Conservation (phyloP, 371 early-diverging fungal genomes). For the Saksenaea oblongispora region DNA sequence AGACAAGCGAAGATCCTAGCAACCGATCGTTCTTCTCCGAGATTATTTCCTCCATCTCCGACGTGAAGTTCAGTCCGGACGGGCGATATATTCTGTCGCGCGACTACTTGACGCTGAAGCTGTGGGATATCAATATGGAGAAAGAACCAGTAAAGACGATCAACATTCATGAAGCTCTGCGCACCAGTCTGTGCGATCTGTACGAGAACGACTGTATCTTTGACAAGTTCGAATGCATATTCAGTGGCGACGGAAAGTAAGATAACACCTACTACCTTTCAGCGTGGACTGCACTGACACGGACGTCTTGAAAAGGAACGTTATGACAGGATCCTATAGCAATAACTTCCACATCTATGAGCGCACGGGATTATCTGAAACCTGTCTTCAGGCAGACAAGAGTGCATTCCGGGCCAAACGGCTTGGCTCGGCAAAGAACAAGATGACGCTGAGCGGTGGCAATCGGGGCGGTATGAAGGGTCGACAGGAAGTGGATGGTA, state of each 20-base stretch:
- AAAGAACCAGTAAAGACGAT: constrained; percentile 91
- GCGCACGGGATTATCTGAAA: constrained; percentile 70
- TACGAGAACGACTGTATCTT: constrained; percentile 99
- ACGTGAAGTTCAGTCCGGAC: constrained; percentile 93
- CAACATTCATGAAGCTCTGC: constrained; percentile 92
- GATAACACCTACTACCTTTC: background rate
- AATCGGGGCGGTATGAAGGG: constrained; percentile 62
- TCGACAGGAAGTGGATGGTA: constrained; percentile 70
- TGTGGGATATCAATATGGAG: constrained; percentile 99
- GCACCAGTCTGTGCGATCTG: constrained; percentile 92
- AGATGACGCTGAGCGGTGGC: constrained; percentile 36
- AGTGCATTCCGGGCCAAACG: constrained; percentile 94
- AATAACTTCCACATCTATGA: constrained; percentile 95
- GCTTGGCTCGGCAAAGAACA: constrained; percentile 60
- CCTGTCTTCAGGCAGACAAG: constrained; percentile 95
- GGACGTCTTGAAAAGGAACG: constrained; percentile 44
- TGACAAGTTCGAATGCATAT: constrained; percentile 98
- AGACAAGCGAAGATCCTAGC: constrained; percentile 91
- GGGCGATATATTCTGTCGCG: constrained; percentile 96
- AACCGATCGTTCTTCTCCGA: constrained; percentile 97
- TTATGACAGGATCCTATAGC: constrained; percentile 96
- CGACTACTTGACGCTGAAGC: constrained; percentile 94
- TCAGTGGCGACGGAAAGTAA: constrained; percentile 87
- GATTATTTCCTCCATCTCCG: constrained; percentile 96
- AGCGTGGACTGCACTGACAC: background rate